Evolutionary conservation across 805 yeast species (phyloP).

Genomic region (Wickerhamiella hasegawae): DNA sequence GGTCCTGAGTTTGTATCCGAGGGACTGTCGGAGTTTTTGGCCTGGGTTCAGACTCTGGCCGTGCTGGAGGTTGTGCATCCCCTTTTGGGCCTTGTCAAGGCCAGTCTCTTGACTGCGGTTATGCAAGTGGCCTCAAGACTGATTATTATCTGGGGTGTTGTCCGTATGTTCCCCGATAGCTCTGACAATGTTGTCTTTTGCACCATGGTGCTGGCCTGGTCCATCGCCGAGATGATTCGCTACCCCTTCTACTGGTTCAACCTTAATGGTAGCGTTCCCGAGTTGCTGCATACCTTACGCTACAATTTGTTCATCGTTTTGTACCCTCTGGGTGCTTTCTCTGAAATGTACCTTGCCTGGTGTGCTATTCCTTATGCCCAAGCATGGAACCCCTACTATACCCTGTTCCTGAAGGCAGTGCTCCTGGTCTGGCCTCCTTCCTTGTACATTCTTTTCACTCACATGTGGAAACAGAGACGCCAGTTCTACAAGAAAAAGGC

Average conservation of each 20-base stretch:
- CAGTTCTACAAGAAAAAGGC: slow-evolving; percentile 31
- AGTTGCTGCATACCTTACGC: slow-evolving; percentile 49
- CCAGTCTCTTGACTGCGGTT: slow-evolving; percentile 69
- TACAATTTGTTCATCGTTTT: slow-evolving; percentile 69
- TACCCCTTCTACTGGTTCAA: slow-evolving; percentile 63
- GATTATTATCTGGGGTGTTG: slow-evolving; percentile 67
- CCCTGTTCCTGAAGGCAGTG: slow-evolving; percentile 37
- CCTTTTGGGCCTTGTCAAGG: slow-evolving; percentile 60
- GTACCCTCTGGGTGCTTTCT: slow-evolving; percentile 85
- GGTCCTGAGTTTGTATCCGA: slow-evolving; percentile 57
- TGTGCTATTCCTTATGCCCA: slow-evolving; percentile 56
- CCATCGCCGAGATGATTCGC: slow-evolving; percentile 82
- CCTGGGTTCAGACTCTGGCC: slow-evolving; percentile 63
- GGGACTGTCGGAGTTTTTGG: slow-evolving; percentile 40
- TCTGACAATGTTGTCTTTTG: slow-evolving; percentile 41
- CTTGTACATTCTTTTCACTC: slow-evolving; percentile 63
- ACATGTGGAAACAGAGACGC: slow-evolving; percentile 79
- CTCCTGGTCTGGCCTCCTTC: slow-evolving; percentile 73
- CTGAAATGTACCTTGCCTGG: slow-evolving; percentile 59
- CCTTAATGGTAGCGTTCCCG: slow-evolving; percentile 43
- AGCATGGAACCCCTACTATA: slow-evolving; percentile 29
- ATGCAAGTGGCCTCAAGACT: slow-evolving; percentile 82
- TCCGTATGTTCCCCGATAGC: slow-evolving; percentile 57
- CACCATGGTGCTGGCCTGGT: slow-evolving; percentile 70
- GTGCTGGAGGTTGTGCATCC: slow-evolving; percentile 69